phyloP scores from a whole-genome alignment of 768 basidiomycete species.

The Auricularia sp. region DNA sequence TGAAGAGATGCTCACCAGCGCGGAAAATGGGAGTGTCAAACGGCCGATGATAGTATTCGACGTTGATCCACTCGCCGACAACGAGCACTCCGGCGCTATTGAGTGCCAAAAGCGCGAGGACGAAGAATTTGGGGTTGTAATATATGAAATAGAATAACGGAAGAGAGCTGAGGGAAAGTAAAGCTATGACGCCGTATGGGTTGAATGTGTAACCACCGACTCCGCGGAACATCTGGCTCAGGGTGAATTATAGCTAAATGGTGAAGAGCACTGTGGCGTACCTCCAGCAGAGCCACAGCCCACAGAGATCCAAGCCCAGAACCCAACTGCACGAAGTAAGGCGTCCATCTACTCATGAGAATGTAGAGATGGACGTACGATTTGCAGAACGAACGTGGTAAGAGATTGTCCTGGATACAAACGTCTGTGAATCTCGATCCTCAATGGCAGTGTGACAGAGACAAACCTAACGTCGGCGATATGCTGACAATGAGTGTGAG shows the following conservation, averaged over 20 bases:
- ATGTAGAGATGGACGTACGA: constrained; percentile 15
- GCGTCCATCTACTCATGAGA: background rate
- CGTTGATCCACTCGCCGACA: constrained; percentile 16
- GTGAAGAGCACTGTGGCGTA: background rate
- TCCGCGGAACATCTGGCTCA: constrained; percentile 17
- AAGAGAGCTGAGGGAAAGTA: constrained; percentile 6
- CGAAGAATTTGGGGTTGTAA: constrained; percentile 9
- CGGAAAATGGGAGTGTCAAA: constrained; percentile 21
- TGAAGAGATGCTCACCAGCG: constrained; percentile 9
- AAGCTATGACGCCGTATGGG: constrained; percentile 12
- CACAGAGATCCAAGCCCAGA: constrained; percentile 10
- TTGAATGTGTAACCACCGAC: constrained; percentile 22
- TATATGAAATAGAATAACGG: constrained; percentile 12
- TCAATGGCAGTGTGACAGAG: too few relatives aligned
- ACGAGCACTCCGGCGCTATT: constrained; percentile 14
- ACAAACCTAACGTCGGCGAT: constrained; percentile 17
- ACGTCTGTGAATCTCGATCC: background rate
- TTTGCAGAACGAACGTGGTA: constrained; percentile 22
- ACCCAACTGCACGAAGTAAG: background rate
- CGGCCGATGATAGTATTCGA: constrained; percentile 12
- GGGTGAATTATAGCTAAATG: background rate
- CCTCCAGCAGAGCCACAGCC: constrained; percentile 12
- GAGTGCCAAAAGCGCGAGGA: constrained; percentile 9
- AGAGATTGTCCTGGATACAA: constrained; percentile 15
- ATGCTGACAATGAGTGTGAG: constrained; percentile 23